These are phyloP conservation scores for Exophiala alcalophila DNA, from an alignment of 2,329 filamentous ascomycete genomes.

Conservation along the genomic window DNA sequence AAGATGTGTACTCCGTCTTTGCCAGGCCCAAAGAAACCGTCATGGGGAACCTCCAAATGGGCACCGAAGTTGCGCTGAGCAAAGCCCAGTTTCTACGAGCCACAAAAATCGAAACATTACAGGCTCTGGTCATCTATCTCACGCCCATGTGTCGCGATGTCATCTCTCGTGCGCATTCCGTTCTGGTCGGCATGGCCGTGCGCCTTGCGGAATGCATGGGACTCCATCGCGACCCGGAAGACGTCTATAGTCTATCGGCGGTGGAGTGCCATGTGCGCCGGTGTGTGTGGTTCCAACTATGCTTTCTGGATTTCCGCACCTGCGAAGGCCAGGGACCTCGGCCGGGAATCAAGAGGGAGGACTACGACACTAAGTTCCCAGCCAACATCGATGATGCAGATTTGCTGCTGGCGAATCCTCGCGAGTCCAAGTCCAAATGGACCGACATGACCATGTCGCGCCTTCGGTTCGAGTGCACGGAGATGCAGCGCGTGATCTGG, in stretches of 20 bases:
- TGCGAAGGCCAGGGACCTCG: slow-evolving; percentile 71
- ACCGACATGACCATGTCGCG: slow-evolving; percentile 66
- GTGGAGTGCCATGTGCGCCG: slow-evolving; percentile 70
- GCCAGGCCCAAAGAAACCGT: slow-evolving; percentile 56
- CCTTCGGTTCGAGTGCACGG: slow-evolving; percentile 69
- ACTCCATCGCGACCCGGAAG: slow-evolving; percentile 66
- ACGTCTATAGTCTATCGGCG: slow-evolving; percentile 59
- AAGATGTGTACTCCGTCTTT: slow-evolving; percentile 52
- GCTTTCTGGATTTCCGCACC: slow-evolving; percentile 71
- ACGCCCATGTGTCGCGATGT: slow-evolving; percentile 70
- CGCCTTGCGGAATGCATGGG: slow-evolving; percentile 76
- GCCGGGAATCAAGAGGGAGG: slow-evolving; percentile 67
- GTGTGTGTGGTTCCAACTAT: slow-evolving; percentile 74
- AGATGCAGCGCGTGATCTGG: slow-evolving; percentile 70
- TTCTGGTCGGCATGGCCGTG: slow-evolving; percentile 68
- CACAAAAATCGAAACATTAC: slow-evolving; percentile 69
- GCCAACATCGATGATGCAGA: slow-evolving; percentile 67
- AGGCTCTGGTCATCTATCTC: slow-evolving; percentile 68
- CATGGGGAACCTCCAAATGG: slow-evolving; percentile 62
- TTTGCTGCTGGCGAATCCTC: slow-evolving; percentile 46
- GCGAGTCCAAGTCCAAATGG: slow-evolving; percentile 52
- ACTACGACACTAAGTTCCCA: slow-evolving; percentile 71
- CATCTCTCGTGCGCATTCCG: slow-evolving; percentile 70
- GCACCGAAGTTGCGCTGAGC: slow-evolving; percentile 64
- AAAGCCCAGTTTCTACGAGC: slow-evolving; percentile 70